These are phyloP conservation scores for Lizanozyma gosingica DNA, from an alignment of 1,139 yeast species.

Conservation along the genomic window DNA sequence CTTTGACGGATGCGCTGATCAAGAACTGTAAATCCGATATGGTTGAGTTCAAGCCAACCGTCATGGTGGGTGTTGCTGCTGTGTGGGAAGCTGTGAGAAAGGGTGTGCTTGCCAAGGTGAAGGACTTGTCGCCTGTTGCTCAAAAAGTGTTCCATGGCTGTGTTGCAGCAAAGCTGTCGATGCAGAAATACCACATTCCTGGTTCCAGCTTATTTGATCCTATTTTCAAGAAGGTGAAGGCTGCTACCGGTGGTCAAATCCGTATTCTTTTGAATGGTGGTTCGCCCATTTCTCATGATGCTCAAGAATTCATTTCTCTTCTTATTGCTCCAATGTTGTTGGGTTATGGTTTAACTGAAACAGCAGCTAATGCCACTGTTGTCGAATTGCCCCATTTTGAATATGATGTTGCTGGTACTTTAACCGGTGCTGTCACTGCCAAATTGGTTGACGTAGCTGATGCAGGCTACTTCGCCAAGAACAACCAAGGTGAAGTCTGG, in stretches of 20 bases:
- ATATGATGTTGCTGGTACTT: slow-evolving; percentile 70
- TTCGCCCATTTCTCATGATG: slow-evolving; percentile 76
- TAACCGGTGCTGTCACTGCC: slow-evolving; percentile 75
- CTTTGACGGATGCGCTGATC: slow-evolving; percentile 74
- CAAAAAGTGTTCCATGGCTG: slow-evolving; percentile 91
- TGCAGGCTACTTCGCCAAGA: slow-evolving; percentile 84
- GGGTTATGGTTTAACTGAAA: slow-evolving; percentile 97
- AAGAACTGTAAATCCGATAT: slow-evolving; percentile 85
- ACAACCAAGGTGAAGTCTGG: slow-evolving; percentile 89
- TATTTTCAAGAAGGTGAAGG: slow-evolving; percentile 80
- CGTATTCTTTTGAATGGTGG: slow-evolving; percentile 83
- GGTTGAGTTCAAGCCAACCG: slow-evolving; percentile 77
- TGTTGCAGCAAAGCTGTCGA: slow-evolving; percentile 56
- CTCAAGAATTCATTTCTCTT: slow-evolving; percentile 75
- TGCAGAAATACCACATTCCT: slow-evolving; percentile 62
- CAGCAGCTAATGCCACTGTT: slow-evolving; percentile 81
- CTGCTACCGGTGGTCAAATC: slow-evolving; percentile 91
- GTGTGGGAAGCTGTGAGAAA: slow-evolving; percentile 96
- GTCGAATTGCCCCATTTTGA: slow-evolving; percentile 58
- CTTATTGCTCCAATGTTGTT: slow-evolving; percentile 82
- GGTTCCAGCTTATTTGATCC: slow-evolving; percentile 55
- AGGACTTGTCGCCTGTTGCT: slow-evolving; percentile 52
- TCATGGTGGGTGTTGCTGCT: slow-evolving; percentile 98
- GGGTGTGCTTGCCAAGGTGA: slow-evolving; percentile 76
- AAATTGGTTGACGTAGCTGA: slow-evolving; percentile 90